Evolutionary conservation across 2,329 filamentous ascomycete species (phyloP), one percentile per base, ranked within the genome.

Genomic region (Diaporthe destruens): DNA sequence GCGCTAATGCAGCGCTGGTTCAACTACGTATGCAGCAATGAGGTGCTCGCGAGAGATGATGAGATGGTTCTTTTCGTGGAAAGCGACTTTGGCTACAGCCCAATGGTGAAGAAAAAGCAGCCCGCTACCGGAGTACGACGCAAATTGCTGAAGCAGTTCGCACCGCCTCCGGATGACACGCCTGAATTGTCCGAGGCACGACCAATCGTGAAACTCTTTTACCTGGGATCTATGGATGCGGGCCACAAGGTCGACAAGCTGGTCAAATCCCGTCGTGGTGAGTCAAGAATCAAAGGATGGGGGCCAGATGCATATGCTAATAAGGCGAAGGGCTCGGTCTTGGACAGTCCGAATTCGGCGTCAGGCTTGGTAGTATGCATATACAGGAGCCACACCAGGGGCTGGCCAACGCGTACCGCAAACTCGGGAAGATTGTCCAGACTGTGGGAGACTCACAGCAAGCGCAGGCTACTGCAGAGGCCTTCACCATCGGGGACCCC

Each of bases 21-120:
- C 78, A 98, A 97, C 82, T 93, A 94, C 73, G 93, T 99, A 25
- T 97, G 96, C 84, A 90, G 90, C 78, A 98, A 96, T 77, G 95
- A 98, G 47, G 91, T 97, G 1, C 89, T 99, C 9, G 97, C 98
- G 87, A 91, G 93, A 75, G 96, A 99, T 80, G 96, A 98, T 75
- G 96, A 99, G 84, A 96, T 98, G 91, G 91, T 98, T 6, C 91
- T 98, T 74, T 99, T 99, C 78, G 95, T 99, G n/a, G 96, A 99
- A 84, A 98, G 94, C 80, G 96, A 99, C 81, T 98, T 98, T 81
- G 96, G 96, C 53, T 99, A 99, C 83, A 98, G 95, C 79, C 96
- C 96, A 1, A 93, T 98, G 79, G 92, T 98, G 59, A 92, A 96
- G 82, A 94, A 95, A 88, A 98, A 97, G 86, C 96, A 99, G 82